Conservation (phyloP, 306 rosid genomes). For the Prosopis cineraria region DNA sequence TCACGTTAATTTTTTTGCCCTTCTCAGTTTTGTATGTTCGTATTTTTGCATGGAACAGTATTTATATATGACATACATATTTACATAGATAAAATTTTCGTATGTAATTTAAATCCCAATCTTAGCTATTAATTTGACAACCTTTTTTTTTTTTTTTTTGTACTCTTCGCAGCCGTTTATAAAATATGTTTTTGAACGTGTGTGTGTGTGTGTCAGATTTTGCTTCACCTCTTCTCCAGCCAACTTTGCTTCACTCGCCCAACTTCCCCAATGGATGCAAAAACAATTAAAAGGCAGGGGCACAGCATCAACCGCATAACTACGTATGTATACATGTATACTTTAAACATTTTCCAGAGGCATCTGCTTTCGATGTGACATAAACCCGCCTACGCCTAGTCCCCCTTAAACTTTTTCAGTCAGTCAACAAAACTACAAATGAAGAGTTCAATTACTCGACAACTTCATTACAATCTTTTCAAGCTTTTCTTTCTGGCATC, state of each 20-base stretch:
- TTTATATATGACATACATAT: too few species aligned
- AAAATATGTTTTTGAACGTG: too few species aligned
- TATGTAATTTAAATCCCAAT: too few species aligned
- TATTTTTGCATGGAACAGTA: too few species aligned
- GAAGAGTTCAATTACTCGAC: slow-evolving; percentile 35
- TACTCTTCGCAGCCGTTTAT: not conserved
- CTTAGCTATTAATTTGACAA: not conserved
- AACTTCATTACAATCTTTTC: slow-evolving; percentile 79
- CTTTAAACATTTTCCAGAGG: not conserved
- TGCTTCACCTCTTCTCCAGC: not conserved
- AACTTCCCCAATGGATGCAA: not conserved
- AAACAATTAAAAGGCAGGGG: not conserved
- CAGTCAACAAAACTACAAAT: slow-evolving; percentile 35
- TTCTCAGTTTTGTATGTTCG: too few species aligned
- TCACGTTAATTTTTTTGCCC: too few species aligned
- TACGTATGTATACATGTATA: not conserved
- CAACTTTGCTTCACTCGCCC: not conserved
- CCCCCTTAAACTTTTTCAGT: not conserved
- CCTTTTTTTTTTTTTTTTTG: too few species aligned
- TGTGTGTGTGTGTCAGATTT: not conserved
- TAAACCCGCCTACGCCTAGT: too few species aligned
- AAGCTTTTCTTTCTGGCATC: slow-evolving; percentile 98
- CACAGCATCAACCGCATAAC: not conserved
- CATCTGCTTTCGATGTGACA: too few species aligned
- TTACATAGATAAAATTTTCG: not conserved